Percentiles rank a stretch among this genome's conserved stretches.
These are phyloP conservation scores for Galerina marginata DNA, from an alignment of 768 basidiomycete genomes.

Conservation along the genomic window DNA sequence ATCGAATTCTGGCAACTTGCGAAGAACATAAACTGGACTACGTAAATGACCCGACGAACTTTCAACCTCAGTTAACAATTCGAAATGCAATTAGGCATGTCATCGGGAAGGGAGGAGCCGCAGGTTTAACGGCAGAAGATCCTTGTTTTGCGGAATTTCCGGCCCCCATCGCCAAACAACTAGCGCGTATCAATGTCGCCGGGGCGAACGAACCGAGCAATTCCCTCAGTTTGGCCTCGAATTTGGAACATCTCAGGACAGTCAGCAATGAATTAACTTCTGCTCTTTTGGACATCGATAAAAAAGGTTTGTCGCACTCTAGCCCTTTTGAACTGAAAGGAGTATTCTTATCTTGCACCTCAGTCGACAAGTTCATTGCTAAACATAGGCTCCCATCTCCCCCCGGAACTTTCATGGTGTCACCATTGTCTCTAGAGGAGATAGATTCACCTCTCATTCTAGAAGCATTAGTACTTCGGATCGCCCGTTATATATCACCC, in stretches of 20 bases:
- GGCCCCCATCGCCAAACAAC: conserved; percentile 32
- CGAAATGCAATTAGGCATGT: conserved; percentile 74
- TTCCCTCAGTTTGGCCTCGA: conserved; percentile 36
- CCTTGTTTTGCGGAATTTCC: conserved; percentile 27
- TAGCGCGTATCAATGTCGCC: conserved; percentile 38
- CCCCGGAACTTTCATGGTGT: conserved; percentile 54
- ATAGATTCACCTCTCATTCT: conserved; percentile 43
- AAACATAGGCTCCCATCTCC: conserved; percentile 48
- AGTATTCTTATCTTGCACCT: conserved; percentile 15
- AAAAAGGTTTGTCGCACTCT: conserved; percentile 42
- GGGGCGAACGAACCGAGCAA: conserved; percentile 33
- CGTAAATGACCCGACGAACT: conserved; percentile 73
- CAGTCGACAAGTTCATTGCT: conserved; percentile 50
- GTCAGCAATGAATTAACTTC: conserved; percentile 42
- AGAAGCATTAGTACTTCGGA: conserved; percentile 51
- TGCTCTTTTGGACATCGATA: conserved; percentile 46
- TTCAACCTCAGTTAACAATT: conserved; percentile 71
- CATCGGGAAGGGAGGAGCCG: conserved; percentile 10
- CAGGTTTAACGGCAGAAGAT: conserved; percentile 8
- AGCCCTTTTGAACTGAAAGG: neutral
- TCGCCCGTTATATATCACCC: conserved; percentile 74
- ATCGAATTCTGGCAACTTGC: conserved; percentile 82
- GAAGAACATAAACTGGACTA: conserved; percentile 64
- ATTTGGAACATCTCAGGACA: conserved; percentile 41
- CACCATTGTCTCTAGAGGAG: conserved; percentile 36